Percentiles rank a stretch among this genome's conserved stretches.
These are phyloP conservation scores for Boletus vinaceobasis DNA, from an alignment of 768 basidiomycete genomes.

Conservation along the genomic window DNA sequence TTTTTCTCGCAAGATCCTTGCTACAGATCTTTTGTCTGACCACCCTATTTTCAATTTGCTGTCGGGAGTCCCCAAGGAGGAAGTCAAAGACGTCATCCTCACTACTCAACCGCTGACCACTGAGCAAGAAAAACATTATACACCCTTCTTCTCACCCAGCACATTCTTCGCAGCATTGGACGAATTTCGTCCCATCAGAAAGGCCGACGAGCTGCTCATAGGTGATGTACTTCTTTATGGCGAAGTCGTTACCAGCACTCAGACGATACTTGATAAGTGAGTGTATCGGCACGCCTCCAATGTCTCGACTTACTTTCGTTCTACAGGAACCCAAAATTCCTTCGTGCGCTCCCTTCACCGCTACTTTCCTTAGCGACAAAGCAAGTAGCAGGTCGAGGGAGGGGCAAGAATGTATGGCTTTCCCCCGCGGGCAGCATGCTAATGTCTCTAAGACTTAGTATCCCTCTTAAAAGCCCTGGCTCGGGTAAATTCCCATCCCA, in stretches of 20 bases:
- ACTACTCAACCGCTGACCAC: conserved; percentile 47
- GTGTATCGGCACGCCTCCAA: conserved; percentile 20
- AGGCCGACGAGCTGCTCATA: conserved; percentile 43
- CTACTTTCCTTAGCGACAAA: conserved; percentile 81
- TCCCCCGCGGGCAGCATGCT: conserved; percentile 88
- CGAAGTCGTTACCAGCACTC: conserved; percentile 90
- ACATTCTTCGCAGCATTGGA: conserved; percentile 57
- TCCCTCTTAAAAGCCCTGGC: conserved; percentile 15
- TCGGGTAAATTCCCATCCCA: conserved; percentile 5
- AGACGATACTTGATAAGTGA: conserved; percentile 91
- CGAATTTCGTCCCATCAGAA: conserved; percentile 21
- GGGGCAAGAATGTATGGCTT: conserved; percentile 88
- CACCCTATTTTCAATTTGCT: conserved; percentile 19
- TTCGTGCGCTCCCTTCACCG: conserved; percentile 68
- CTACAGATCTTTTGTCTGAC: conserved; percentile 19
- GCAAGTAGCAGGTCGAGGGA: conserved; percentile 85
- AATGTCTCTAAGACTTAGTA: conserved; percentile 39
- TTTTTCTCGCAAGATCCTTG: conserved; percentile 29
- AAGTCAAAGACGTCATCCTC: conserved; percentile 53
- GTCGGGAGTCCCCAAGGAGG: conserved; percentile 33
- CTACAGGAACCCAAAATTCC: conserved; percentile 69
- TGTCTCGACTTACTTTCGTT: not conserved
- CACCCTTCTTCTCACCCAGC: conserved; percentile 70
- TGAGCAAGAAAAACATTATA: conserved; percentile 37
- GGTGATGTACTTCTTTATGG: conserved; percentile 84